Percentiles rank a stretch among this genome's conserved stretches.
Conservation (phyloP, 2,329 filamentous ascomycete species). For the Lachnellula subtilissima region DNA sequence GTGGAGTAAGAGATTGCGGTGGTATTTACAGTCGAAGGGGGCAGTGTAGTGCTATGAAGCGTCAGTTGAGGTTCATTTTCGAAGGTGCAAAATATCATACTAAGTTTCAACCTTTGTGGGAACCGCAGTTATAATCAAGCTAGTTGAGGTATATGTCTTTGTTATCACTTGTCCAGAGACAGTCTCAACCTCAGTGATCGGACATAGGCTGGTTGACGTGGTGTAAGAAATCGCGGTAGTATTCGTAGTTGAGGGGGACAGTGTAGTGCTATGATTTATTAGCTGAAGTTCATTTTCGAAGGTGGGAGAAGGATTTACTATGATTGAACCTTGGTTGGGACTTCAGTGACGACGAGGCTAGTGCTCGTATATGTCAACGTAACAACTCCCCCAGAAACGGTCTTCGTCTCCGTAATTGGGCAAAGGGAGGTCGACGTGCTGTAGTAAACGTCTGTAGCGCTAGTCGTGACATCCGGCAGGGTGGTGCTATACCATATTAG, state of each 20-base stretch:
- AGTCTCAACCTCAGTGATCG: background rate
- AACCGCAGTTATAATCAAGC: no score
- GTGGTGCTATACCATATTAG: conserved; percentile 5
- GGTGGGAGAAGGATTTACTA: conserved; percentile 9
- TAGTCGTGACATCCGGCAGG: conserved; percentile 12
- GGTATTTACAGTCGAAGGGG: background rate
- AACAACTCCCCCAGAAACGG: conserved; percentile 37
- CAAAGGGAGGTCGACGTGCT: conserved; percentile 38
- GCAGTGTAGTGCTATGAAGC: background rate
- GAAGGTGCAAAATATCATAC: no score
- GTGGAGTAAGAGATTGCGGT: background rate
- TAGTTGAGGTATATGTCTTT: no score
- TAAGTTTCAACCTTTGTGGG: no score
- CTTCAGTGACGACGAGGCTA: conserved; percentile 18
- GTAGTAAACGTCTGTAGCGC: conserved; percentile 29
- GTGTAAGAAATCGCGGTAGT: background rate
- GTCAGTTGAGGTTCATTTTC: no score
- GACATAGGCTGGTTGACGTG: background rate
- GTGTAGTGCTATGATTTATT: background rate
- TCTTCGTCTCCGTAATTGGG: conserved; percentile 44
- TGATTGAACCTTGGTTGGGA: conserved; percentile 12
- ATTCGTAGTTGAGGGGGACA: background rate
- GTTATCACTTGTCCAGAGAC: no score
- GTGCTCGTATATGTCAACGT: conserved; percentile 28
- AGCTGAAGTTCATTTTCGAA: no score